These are phyloP conservation scores for Clonostachys sp. DNA, from an alignment of 2,329 filamentous ascomycete species.

Conservation along the genomic window DNA sequence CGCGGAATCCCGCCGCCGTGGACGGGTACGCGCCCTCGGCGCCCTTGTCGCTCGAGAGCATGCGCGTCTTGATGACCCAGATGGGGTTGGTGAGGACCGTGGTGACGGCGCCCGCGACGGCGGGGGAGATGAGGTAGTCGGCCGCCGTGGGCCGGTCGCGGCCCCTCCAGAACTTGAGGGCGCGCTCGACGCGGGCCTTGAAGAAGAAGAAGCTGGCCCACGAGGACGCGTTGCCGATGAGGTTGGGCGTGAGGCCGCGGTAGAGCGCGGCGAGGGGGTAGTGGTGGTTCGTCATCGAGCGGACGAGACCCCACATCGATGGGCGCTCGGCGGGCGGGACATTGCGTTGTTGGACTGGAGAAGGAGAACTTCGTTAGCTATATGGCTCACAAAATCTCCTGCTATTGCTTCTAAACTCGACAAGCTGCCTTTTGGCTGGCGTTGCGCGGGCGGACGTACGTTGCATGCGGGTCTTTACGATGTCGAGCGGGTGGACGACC, in stretches of 20 bases:
- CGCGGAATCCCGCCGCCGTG: slow-evolving; percentile 65
- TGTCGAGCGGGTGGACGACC: slow-evolving; percentile 85
- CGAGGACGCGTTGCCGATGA: slow-evolving; percentile 83
- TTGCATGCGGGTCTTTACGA: slow-evolving; percentile 95
- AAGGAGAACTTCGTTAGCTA: neutral
- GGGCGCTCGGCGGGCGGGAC: slow-evolving; percentile 29
- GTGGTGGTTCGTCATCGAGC: slow-evolving; percentile 42
- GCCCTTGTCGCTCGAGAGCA: slow-evolving; percentile 78
- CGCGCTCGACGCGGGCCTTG: slow-evolving; percentile 51
- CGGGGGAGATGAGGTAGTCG: slow-evolving; percentile 81
- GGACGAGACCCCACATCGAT: slow-evolving; percentile 48
- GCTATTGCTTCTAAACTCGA: no score
- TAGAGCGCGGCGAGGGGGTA: slow-evolving; percentile 69
- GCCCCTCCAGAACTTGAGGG: slow-evolving; percentile 23
- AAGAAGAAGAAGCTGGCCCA: slow-evolving; percentile 93
- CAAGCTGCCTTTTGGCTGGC: neutral
- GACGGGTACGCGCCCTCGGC: slow-evolving; percentile 75
- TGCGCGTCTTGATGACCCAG: slow-evolving; percentile 97
- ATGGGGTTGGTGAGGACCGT: slow-evolving; percentile 87
- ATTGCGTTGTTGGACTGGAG: slow-evolving; percentile 43
- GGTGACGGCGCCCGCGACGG: slow-evolving; percentile 65
- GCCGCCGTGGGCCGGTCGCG: slow-evolving; percentile 34
- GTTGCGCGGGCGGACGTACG: slow-evolving; percentile 41
- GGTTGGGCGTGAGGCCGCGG: slow-evolving; percentile 83
- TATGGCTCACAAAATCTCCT: neutral